Percentiles rank a stretch among this genome's conserved stretches.
These are phyloP conservation scores for Senna tora DNA, from an alignment of 306 rosid genomes.

Conservation along the genomic window DNA sequence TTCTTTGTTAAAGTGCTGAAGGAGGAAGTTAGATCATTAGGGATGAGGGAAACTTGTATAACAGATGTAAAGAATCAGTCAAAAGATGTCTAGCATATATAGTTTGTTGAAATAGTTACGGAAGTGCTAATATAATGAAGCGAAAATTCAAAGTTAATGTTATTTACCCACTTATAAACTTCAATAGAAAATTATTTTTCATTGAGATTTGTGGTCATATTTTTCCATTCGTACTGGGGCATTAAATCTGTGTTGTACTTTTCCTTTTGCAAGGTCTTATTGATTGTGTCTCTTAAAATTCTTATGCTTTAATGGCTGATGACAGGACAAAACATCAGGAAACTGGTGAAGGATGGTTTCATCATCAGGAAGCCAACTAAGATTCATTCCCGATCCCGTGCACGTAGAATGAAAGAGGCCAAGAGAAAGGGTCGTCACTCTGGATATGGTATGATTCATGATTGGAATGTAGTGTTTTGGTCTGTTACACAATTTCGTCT, in stretches of 20 bases:
- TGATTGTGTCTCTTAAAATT: background rate
- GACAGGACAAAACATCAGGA: conserved; percentile 45
- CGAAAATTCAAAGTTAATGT: background rate
- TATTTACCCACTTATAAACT: background rate
- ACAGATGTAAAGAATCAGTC: background rate
- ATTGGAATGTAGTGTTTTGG: background rate
- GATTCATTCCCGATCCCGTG: conserved; percentile 50
- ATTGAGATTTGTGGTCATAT: background rate
- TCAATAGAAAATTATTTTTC: background rate
- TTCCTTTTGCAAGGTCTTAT: background rate
- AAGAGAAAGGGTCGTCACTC: conserved; percentile 53
- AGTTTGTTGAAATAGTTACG: background rate
- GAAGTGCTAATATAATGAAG: background rate
- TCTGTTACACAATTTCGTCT: background rate
- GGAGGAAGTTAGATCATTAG: background rate
- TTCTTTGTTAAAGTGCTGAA: background rate
- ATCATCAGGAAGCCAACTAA: conserved; percentile 54
- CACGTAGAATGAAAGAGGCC: conserved; percentile 54
- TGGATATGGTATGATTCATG: conserved; percentile 40
- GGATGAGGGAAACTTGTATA: background rate
- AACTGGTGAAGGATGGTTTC: conserved; percentile 48
- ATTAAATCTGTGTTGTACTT: background rate
- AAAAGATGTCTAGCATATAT: background rate
- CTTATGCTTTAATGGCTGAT: background rate
- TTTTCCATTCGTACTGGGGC: background rate